These are phyloP conservation scores for Russula lepida DNA, from an alignment of 768 basidiomycete species.

Conservation along the genomic window DNA sequence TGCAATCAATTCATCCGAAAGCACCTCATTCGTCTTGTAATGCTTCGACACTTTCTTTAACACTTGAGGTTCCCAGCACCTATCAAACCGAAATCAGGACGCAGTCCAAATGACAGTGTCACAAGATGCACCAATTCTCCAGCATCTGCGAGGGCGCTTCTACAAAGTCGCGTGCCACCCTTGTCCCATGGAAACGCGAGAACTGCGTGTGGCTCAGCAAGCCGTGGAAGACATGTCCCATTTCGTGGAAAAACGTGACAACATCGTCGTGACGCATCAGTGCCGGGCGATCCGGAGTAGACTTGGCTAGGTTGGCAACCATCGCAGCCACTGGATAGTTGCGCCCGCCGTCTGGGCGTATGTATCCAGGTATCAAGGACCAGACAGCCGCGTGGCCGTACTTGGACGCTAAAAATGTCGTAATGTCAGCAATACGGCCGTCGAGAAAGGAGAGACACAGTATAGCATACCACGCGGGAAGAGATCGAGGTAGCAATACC, in stretches of 20 bases:
- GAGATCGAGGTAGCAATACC: constrained; percentile 82
- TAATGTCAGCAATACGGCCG: neutral
- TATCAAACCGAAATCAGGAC: constrained; percentile 19
- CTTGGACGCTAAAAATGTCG: constrained; percentile 45
- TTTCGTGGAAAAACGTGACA: constrained; percentile 89
- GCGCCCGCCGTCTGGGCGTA: constrained; percentile 45
- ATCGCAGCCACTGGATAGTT: constrained; percentile 72
- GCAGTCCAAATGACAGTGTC: neutral
- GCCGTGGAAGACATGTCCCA: constrained; percentile 48
- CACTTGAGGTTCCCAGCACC: constrained; percentile 79
- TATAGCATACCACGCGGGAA: constrained; percentile 61
- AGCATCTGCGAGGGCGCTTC: constrained; percentile 91
- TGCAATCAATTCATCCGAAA: constrained; percentile 64
- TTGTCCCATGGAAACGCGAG: constrained; percentile 75
- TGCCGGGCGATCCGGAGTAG: constrained; percentile 71
- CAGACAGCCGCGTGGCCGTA: constrained; percentile 87
- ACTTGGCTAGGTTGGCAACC: constrained; percentile 88
- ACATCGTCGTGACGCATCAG: constrained; percentile 84
- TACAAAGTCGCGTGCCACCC: constrained; percentile 74
- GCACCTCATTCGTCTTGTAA: constrained; percentile 61
- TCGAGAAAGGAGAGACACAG: neutral
- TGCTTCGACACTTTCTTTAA: constrained; percentile 74
- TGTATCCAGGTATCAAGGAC: constrained; percentile 62
- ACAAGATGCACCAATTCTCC: constrained; percentile 62
- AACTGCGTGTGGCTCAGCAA: constrained; percentile 64